Base-by-base conservation (phyloP, 768 basidiomycete genomes). In the Mycena vitilis region DNA sequence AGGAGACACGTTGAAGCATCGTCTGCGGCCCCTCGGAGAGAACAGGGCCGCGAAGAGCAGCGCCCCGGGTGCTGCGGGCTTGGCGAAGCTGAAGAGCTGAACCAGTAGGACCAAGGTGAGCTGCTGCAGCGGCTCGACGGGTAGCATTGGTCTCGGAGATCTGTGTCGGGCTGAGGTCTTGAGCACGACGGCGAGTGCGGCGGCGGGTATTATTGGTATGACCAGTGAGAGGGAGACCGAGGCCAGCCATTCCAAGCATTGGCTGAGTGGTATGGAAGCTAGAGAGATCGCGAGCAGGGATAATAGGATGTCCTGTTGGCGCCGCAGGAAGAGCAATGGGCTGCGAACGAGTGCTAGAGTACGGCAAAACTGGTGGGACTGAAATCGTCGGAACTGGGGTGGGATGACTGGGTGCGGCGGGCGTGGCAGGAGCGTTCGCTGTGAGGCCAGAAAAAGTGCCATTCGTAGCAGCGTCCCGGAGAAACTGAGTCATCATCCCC, bases 191-290 rank as follows among this genome's bases (percentile, higher is more conserved):
- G 48, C 23, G 51, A 42, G 30, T 30, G 30, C 30, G 30, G 30
- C 40, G 40, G 16, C 40, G 40, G 40, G 51, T 23, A 52, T 52
- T 52, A 25, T 52, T 52, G 51, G 51, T 30, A 25, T 52, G 51
- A 25, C 25, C 25, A 52, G 51, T 30, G 16, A 52, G 23, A 13
- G 51, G 30, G 23, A 52, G 25, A 52, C 51, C 51, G 25, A 52
- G 51, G 16, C 51, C 51, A 18, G 25, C 51, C 51, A 52, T 52
- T 23, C 51, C 51, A 23, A 52, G 51, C 51, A 52, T 52, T 30
- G 51, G 51, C 51, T 52, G 51, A 16, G 51, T 52, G 16, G 51
- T 30, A 15, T 30, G 25, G 23, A 25, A 52, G 25, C 51, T 25
- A 8, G 25, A 52, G 25, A 52, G 51, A 52, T 52, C 30, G 30